phyloP scores from a whole-genome alignment of 2,329 filamentous ascomycete species.

The Orbilia blumenaviensis region DNA sequence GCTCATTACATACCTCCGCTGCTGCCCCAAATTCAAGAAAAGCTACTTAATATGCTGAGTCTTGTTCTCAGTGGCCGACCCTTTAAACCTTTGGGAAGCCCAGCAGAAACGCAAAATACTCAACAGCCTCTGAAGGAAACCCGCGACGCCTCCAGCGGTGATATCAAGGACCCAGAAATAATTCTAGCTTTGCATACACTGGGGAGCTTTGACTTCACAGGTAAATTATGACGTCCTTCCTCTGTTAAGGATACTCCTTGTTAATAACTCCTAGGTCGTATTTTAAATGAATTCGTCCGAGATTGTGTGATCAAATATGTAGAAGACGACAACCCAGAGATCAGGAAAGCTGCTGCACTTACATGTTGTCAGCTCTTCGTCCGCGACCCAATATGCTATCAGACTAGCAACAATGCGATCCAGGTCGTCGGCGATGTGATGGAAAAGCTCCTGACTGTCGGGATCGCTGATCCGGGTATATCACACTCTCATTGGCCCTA shows the following conservation, averaged over 20 bases:
- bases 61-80: conserved; percentile 90
- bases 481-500: background rate
- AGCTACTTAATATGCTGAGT: conserved; percentile 92
- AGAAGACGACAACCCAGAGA: conserved; percentile 92
- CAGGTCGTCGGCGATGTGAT: conserved; percentile 98
- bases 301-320: conserved; percentile 99
- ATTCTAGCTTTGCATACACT: conserved; percentile 92
- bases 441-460: conserved; percentile 92
- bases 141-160: conserved; percentile 59
- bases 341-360: conserved; percentile 89
- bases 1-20: conserved; percentile 98
- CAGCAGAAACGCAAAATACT: conserved; percentile 72
- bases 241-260: background rate
- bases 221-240: conserved; percentile 59
- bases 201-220: conserved; percentile 93
- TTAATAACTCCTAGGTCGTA: conserved; percentile 69
- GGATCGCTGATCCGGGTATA: conserved; percentile 78
- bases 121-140: conserved; percentile 67
- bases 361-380: conserved; percentile 99
- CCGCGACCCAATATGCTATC: conserved; percentile 94
- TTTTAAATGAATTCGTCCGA: conserved; percentile 96
- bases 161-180: conserved; percentile 82
- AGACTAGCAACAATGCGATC: conserved; percentile 95
- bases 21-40: conserved; percentile 90
- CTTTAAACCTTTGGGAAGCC: conserved; percentile 90